phyloP scores from a whole-genome alignment of 2,329 filamentous ascomycete species.

The Cladosporium austrohemisphaericum region DNA sequence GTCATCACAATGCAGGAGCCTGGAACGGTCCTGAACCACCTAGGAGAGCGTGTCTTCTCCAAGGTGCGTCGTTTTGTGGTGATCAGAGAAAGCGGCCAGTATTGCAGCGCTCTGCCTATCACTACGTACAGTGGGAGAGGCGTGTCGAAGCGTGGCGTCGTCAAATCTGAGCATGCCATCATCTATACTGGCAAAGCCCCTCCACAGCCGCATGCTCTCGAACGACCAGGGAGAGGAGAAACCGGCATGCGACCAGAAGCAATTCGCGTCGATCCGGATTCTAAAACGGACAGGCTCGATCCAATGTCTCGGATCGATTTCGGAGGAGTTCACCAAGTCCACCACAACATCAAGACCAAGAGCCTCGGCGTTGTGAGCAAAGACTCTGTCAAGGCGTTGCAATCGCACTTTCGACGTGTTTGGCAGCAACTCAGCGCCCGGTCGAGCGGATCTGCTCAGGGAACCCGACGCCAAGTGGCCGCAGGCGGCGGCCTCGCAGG shows the following conservation, averaged over 20 bases:
- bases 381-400: slow-evolving; percentile 6
- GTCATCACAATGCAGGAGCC: not conserved
- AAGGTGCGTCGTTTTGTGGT: slow-evolving; percentile 29
- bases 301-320: slow-evolving; percentile 21
- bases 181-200: slow-evolving; percentile 22
- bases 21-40: not conserved
- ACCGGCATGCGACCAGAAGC: slow-evolving; percentile 16
- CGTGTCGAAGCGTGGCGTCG: slow-evolving; percentile 18
- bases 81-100: slow-evolving; percentile 18
- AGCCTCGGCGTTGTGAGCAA: slow-evolving; percentile 20
- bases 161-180: slow-evolving; percentile 26
- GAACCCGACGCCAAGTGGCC: not conserved
- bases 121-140: slow-evolving; percentile 24
- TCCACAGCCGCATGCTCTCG: slow-evolving; percentile 2
- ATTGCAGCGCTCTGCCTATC: slow-evolving; percentile 25
- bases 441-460: not conserved
- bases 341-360: slow-evolving; percentile 26
- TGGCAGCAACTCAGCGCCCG: not conserved
- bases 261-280: slow-evolving; percentile 21
- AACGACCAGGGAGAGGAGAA: slow-evolving; percentile 16
- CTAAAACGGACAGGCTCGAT: slow-evolving; percentile 10
- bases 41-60: slow-evolving; percentile 20
- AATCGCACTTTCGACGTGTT: slow-evolving; percentile 7
- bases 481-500: no score
- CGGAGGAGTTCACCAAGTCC: slow-evolving; percentile 21